Conservation (phyloP, 495 filamentous ascomycete species). For the Aspergillus sclerotiicarbonarius region DNA sequence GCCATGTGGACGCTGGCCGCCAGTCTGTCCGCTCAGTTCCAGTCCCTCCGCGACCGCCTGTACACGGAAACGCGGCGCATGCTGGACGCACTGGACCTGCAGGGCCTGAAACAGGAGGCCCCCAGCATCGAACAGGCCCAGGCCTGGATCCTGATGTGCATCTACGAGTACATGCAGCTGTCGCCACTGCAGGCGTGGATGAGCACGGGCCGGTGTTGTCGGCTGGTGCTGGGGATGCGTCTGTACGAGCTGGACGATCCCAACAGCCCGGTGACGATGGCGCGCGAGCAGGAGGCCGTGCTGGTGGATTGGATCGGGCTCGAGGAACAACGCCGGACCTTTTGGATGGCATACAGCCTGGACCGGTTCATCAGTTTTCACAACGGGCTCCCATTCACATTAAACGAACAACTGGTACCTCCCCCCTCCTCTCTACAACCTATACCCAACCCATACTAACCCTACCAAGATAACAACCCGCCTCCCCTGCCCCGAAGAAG, state of each 20-base stretch:
- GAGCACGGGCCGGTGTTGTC: slow-evolving; percentile 54
- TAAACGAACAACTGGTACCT: slow-evolving; percentile 51
- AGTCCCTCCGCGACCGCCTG: slow-evolving; percentile 41
- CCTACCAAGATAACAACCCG: slow-evolving; percentile 19
- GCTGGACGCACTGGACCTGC: slow-evolving; percentile 30
- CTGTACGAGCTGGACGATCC: slow-evolving; percentile 49
- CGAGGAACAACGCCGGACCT: slow-evolving; percentile 52
- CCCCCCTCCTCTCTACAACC: not conserved
- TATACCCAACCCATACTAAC: not conserved
- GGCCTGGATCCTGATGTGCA: slow-evolving; percentile 52
- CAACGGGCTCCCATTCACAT: slow-evolving; percentile 44
- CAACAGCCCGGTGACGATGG: slow-evolving; percentile 15
- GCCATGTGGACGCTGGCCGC: slow-evolving; percentile 58
- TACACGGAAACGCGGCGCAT: slow-evolving; percentile 49
- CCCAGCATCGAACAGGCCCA: slow-evolving; percentile 45
- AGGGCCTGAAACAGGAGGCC: not conserved
- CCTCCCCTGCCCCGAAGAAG: slow-evolving; percentile 35
- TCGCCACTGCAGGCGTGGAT: slow-evolving; percentile 49
- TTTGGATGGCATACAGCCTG: slow-evolving; percentile 57
- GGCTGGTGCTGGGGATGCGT: slow-evolving; percentile 49
- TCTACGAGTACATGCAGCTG: slow-evolving; percentile 52
- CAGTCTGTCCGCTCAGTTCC: slow-evolving; percentile 52
- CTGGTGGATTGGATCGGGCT: slow-evolving; percentile 27
- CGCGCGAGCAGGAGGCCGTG: slow-evolving; percentile 7
- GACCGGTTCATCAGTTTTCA: slow-evolving; percentile 52